phyloP scores from a whole-genome alignment of 2,329 filamentous ascomycete genomes.

The Colletotrichum destructivum region DNA sequence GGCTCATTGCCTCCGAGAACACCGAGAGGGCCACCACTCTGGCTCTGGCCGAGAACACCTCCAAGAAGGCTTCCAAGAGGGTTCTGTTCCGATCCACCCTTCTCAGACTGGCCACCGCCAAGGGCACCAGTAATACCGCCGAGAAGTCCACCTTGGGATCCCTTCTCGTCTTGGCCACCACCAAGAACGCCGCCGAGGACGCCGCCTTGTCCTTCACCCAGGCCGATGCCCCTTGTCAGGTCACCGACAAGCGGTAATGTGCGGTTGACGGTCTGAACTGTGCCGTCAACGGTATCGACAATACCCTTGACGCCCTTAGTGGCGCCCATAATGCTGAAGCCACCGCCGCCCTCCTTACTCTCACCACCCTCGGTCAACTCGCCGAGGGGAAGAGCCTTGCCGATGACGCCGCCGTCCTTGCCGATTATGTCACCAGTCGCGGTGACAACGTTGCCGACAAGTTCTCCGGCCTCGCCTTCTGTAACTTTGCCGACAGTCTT shows the following conservation, averaged over 20 bases:
- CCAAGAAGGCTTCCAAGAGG: slow-evolving; percentile 20
- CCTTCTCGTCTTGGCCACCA: slow-evolving; percentile 11
- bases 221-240: slow-evolving; percentile 42
- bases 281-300: slow-evolving; percentile 43
- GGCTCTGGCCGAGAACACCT: slow-evolving; percentile 27
- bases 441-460: slow-evolving; percentile 59
- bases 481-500: slow-evolving; percentile 60
- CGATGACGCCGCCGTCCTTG: slow-evolving; percentile 58
- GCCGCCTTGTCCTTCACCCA: slow-evolving; percentile 41
- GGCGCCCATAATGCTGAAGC: slow-evolving; percentile 50
- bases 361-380: slow-evolving; percentile 58
- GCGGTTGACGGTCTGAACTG: slow-evolving; percentile 47
- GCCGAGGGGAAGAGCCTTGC: slow-evolving; percentile 55
- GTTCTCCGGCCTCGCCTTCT: slow-evolving; percentile 57
- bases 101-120: slow-evolving; percentile 15
- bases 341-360: slow-evolving; percentile 49
- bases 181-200: slow-evolving; percentile 38
- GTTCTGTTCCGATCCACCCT: slow-evolving; percentile 20
- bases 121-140: slow-evolving; percentile 17
- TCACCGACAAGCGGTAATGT: slow-evolving; percentile 41
- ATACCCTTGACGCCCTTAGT: slow-evolving; percentile 47
- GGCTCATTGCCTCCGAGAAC: slow-evolving; percentile 34
- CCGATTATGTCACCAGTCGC: slow-evolving; percentile 54
- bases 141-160: slow-evolving; percentile 19
- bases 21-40: slow-evolving; percentile 29